Conservation (phyloP, 2,329 filamentous ascomycete genomes). For the Mycogone perniciosa region DNA sequence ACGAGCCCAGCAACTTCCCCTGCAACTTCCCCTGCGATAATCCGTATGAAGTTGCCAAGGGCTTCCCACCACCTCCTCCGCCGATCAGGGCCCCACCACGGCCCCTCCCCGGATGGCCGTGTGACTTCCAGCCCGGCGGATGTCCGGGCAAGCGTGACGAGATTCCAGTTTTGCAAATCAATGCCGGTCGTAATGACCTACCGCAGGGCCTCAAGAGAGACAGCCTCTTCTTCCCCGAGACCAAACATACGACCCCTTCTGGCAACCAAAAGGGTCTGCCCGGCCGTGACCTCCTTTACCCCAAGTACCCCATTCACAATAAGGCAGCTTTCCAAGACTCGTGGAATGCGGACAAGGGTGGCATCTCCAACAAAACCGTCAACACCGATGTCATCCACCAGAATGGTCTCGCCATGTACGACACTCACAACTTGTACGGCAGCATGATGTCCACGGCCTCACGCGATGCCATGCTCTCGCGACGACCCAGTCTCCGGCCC, state of each 20-base stretch:
- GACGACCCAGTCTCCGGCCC: conserved; percentile 64
- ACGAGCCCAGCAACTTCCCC: conserved; percentile 36
- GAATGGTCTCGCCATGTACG: conserved; percentile 69
- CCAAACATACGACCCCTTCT: conserved; percentile 42
- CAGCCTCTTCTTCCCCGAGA: conserved; percentile 31
- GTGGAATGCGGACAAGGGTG: conserved; percentile 52
- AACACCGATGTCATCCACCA: conserved; percentile 72
- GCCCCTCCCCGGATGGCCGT: conserved; percentile 61
- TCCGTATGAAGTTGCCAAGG: conserved; percentile 22
- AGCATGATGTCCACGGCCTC: conserved; percentile 72
- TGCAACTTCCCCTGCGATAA: conserved; percentile 25
- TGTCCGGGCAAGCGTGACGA: conserved; percentile 13
- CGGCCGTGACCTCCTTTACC: conserved; percentile 61
- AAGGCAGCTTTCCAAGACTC: conserved; percentile 45
- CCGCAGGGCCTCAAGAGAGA: conserved; percentile 1
- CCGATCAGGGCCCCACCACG: conserved; percentile 57
- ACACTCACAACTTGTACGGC: conserved; percentile 75
- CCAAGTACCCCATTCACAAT: conserved; percentile 72
- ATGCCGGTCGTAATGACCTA: conserved; percentile 3
- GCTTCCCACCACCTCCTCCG: conserved; percentile 55
- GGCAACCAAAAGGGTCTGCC: conserved; percentile 34
- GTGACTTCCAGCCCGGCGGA: conserved; percentile 23
- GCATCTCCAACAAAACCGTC: conserved; percentile 54
- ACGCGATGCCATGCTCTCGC: conserved; percentile 59
- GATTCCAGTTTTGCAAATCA: neutral